phyloP scores from a whole-genome alignment of 805 yeast genomes.

The Pichia nanzhaoensis region DNA sequence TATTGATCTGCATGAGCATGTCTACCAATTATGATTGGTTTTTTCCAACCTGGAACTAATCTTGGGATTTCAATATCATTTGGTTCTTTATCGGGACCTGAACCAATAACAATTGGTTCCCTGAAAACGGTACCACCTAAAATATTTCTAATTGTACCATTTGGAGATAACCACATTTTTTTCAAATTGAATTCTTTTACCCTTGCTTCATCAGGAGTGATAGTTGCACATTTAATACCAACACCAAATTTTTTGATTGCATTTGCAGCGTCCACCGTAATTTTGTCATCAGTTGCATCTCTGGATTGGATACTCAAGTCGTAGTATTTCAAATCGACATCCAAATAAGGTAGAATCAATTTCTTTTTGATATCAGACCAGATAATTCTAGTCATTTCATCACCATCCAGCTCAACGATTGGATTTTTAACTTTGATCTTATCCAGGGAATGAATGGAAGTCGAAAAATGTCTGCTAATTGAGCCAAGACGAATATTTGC shows the following conservation, averaged over 20 bases:
- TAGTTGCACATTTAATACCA: conserved; percentile 80
- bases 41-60: conserved; percentile 71
- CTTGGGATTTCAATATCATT: conserved; percentile 55
- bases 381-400: conserved; percentile 81
- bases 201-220: conserved; percentile 77
- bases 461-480: conserved; percentile 22
- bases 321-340: conserved; percentile 68
- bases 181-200: conserved; percentile 67
- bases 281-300: conserved; percentile 64
- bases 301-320: conserved; percentile 64
- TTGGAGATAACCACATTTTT: conserved; percentile 83
- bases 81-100: conserved; percentile 25
- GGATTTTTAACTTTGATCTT: conserved; percentile 70
- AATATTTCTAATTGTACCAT: conserved; percentile 77
- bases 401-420: conserved; percentile 76
- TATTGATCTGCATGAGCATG: conserved; percentile 84
- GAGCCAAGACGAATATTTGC: conserved; percentile 9
- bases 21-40: conserved; percentile 80
- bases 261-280: conserved; percentile 72
- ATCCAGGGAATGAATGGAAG: conserved; percentile 25
- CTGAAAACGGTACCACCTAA: conserved; percentile 80
- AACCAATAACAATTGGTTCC: conserved; percentile 70
- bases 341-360: conserved; percentile 61
- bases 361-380: conserved; percentile 70
- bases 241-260: conserved; percentile 72